Evolutionary conservation across 2,329 filamentous ascomycete genomes (phyloP), one percentile per base, ranked within the genome.

Genomic region (Cladosporium cucumerinum): DNA sequence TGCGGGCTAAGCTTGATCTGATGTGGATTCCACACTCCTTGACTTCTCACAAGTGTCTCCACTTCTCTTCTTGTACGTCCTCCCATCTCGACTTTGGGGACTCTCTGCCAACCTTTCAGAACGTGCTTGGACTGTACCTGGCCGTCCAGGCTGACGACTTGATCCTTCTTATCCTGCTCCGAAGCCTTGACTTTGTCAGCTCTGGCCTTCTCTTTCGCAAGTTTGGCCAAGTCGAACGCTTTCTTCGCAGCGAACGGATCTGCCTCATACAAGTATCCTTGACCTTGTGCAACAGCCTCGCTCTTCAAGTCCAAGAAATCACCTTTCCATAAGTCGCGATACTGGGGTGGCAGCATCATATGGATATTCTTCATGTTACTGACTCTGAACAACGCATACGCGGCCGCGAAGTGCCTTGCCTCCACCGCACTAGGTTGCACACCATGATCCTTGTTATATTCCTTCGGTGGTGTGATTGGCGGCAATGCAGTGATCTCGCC

Each of bases 301-400:
- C 86, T 87, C 78, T 97, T 98, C 68, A 98, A 80, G 4, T 87
- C 85, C 67, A 90, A 86, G 70, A 99, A 97, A 65, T 93, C 88
- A 6, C 86, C 86, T 75, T 96, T 96, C 95, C 95, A 99, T 49
- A 97, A 81, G 69, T 91, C 87, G 73, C 89, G 90, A 78, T 97
- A 96, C 66, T 90, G 91, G 0, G 95, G 95, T 26, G 95, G 95
- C 69, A 99, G 84, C 80, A 93, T 94, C 82, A 93, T 96, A 75
- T 97, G 92, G 72, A 97, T 87, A 75, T 98, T 98, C 78, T 93
- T 93, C 88, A 96, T 96, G 74, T 90, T 97, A 77, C 91, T 94
- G 3, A 98, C 91, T 58, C 95, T 86, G 75, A 95, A 98, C 10
- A 99, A 84, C 2, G 89, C 91, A 78, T 96, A 98, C 0, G 93